Percentiles rank a stretch among this genome's conserved stretches.
These are phyloP conservation scores for Fallopia convolvulus DNA, from an alignment of 148 eudicot genomes.

Conservation along the genomic window DNA sequence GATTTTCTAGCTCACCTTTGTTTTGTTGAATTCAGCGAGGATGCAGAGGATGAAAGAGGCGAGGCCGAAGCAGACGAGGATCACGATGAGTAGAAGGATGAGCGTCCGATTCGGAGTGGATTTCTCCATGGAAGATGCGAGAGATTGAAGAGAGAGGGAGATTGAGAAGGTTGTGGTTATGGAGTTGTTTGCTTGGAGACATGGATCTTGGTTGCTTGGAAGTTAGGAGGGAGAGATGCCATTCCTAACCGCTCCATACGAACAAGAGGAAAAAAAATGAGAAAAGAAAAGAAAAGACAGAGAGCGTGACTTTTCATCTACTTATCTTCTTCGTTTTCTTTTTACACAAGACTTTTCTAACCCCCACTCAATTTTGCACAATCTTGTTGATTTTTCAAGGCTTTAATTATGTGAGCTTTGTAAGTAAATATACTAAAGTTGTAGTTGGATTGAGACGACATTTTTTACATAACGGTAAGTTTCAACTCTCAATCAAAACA, in stretches of 20 bases:
- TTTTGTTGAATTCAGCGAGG: constrained; percentile 57
- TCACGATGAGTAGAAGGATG: neutral
- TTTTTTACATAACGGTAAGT: too few species aligned
- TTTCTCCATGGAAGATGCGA: neutral
- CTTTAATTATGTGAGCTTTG: too few species aligned
- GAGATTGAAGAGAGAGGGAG: neutral
- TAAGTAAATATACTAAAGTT: too few species aligned
- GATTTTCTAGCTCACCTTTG: constrained; percentile 37
- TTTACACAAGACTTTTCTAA: too few species aligned
- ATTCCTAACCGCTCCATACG: constrained; percentile 5
- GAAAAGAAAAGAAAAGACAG: too few species aligned
- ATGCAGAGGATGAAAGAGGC: constrained; percentile 43
- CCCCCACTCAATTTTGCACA: too few species aligned
- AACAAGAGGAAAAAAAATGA: neutral
- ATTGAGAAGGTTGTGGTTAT: neutral
- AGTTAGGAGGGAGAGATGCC: neutral
- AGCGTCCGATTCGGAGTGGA: neutral
- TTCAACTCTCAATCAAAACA: too few species aligned
- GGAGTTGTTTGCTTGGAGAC: neutral
- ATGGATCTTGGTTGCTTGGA: constrained; percentile 9
- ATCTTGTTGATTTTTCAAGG: too few species aligned
- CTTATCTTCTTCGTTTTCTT: too few species aligned
- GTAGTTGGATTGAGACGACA: too few species aligned
- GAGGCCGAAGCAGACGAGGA: constrained; percentile 26
- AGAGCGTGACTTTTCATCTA: too few species aligned